phyloP scores from a whole-genome alignment of 306 rosid genomes.

The Bauhinia variegata region DNA sequence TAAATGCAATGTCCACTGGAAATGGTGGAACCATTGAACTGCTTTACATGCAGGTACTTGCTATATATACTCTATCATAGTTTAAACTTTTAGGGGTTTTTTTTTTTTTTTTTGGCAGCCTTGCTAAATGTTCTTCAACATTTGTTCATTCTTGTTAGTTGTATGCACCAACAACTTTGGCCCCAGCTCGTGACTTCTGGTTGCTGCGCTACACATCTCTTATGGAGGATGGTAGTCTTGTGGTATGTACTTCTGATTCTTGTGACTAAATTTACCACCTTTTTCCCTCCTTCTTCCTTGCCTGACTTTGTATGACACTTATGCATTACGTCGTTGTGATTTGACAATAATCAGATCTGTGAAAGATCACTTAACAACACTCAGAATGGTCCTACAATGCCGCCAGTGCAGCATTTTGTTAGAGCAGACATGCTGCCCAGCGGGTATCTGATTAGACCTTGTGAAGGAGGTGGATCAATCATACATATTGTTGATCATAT shows the following conservation, averaged over 20 bases:
- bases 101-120: neutral
- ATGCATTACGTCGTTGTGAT: slow-evolving; percentile 24
- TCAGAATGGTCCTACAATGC: slow-evolving; percentile 96
- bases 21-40: slow-evolving; percentile 96
- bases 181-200: slow-evolving; percentile 99
- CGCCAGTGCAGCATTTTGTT: slow-evolving; percentile 84
- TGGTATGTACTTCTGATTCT: slow-evolving; percentile 56
- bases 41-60: slow-evolving; percentile 90
- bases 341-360: slow-evolving; percentile 67
- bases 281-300: neutral
- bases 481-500: slow-evolving; percentile 93
- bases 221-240: slow-evolving; percentile 97
- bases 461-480: slow-evolving; percentile 98
- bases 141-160: slow-evolving; percentile 53
- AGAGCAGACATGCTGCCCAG: slow-evolving; percentile 94
- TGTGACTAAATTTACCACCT: neutral
- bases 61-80: slow-evolving; percentile 3
- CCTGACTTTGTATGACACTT: slow-evolving; percentile 2
- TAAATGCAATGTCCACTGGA: slow-evolving; percentile 79
- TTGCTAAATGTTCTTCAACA: slow-evolving; percentile 18
- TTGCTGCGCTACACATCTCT: slow-evolving; percentile 94
- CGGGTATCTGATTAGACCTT: slow-evolving; percentile 91
- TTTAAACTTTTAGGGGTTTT: neutral
- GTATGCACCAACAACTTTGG: slow-evolving; percentile 96
- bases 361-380: slow-evolving; percentile 98